Evolutionary conservation across 2,329 filamentous ascomycete genomes (phyloP), one percentile per base, ranked within the genome.

Genomic region (Trichophyton rubrum): DNA sequence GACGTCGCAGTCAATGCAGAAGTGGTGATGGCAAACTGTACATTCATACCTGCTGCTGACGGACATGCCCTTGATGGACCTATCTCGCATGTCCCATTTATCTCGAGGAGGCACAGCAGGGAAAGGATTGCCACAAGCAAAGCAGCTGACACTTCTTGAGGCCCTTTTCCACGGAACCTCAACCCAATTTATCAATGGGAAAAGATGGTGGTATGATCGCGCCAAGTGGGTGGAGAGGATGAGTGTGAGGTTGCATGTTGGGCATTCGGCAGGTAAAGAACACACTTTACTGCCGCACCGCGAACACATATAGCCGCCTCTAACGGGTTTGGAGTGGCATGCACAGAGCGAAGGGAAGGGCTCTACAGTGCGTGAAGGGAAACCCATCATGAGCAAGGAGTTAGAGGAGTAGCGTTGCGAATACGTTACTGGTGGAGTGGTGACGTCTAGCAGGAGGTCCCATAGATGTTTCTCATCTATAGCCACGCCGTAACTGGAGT

Each of bases 1-100:
- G 24, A 96, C 85, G 72, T 99, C 93, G 72, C 93, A 99, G 72
- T 99, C 93, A 65, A 99, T 95, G 78, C 93, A 99, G 71, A 97
- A 99, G 74, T 97, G 92, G 62, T 88, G 85, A 2, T 81, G 75
- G 73, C 93, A 99, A n/a, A 86, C 85, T 66, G 87, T 83, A 72
- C 93, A 99, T 62, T 88, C 89, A 71, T 99, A 99, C 58, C 93
- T 79, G 56, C 87, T 85, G 69, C 88, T 93, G 76, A 95, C 89
- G 71, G 88, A 92, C 49, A 91, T 86, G 1, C 87, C 85, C 68
- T 84, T 87, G 59, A 51, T 57, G 67, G 47, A 24, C 45, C 15
- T 53, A 68, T 76, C 67, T 20, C 68, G 63, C 24, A 55, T 53
- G 45, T 69, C 67, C 72, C 72, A 73, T 62, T 73, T 68, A 40